Evolutionary conservation across 1,284 basidiomycete species (phyloP).

Genomic region (Sutorius eximius): DNA sequence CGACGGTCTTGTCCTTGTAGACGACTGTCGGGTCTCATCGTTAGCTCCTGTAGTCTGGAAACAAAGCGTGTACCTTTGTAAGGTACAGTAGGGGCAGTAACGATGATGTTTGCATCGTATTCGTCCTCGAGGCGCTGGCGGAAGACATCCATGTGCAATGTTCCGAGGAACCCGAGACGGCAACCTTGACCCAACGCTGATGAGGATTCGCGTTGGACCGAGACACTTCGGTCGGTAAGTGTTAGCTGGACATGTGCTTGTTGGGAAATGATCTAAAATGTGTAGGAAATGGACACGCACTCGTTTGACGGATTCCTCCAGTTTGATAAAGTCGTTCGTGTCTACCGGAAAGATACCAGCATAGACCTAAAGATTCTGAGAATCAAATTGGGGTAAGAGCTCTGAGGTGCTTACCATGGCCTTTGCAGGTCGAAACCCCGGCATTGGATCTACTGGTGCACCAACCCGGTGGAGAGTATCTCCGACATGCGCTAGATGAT

Average conservation of each 20-base stretch:
- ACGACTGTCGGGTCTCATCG: conserved; percentile 51
- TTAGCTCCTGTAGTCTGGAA: conserved; percentile 3
- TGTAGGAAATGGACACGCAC: conserved; percentile 44
- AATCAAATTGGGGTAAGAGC: not conserved
- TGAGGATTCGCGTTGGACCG: conserved; percentile 91
- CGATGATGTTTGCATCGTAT: conserved; percentile 86
- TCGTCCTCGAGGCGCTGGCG: conserved; percentile 97
- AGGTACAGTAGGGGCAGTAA: conserved; percentile 92
- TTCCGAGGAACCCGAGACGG: conserved; percentile 93
- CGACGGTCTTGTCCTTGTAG: conserved; percentile 66
- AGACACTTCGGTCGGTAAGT: conserved; percentile 87
- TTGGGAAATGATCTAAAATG: conserved; percentile 11
- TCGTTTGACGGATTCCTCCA: conserved; percentile 94
- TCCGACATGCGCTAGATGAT: conserved; percentile 77
- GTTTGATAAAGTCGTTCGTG: conserved; percentile 85
- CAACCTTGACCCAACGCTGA: conserved; percentile 94
- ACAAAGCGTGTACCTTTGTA: conserved; percentile 66
- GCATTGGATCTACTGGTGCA: conserved; percentile 79
- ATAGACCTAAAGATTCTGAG: conserved; percentile 64
- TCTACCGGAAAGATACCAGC: conserved; percentile 96
- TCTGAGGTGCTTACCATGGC: conserved; percentile 69
- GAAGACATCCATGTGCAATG: conserved; percentile 97
- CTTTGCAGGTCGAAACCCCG: conserved; percentile 91
- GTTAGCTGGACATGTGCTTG: conserved; percentile 55
- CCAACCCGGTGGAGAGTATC: conserved; percentile 87